A percentile compares a stretch with the other conserved stretches of the same genome.
Conservation (phyloP, 2,329 filamentous ascomycete species). For the Truncatella angustata region DNA sequence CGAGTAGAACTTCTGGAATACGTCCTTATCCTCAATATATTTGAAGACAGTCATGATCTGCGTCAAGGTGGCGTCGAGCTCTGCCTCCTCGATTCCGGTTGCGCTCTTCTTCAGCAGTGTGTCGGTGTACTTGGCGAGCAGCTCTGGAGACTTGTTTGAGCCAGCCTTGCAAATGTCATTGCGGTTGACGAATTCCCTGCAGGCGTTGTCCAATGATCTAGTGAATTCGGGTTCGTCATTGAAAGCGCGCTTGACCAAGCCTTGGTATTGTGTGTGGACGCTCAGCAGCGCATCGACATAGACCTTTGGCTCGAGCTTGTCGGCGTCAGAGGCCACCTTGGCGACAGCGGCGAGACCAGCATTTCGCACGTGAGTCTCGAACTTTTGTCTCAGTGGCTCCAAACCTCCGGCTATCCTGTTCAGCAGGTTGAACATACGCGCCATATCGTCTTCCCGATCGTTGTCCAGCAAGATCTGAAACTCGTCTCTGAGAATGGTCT, state of each 20-base stretch:
- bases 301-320: slow-evolving; percentile 90
- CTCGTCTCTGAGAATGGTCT: slow-evolving; percentile 82
- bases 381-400: slow-evolving; percentile 80
- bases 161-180: slow-evolving; percentile 94
- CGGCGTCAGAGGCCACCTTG: slow-evolving; percentile 84
- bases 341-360: slow-evolving; percentile 85
- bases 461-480: slow-evolving; percentile 93
- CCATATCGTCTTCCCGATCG: slow-evolving; percentile 92
- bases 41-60: slow-evolving; percentile 99
- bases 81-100: slow-evolving; percentile 88
- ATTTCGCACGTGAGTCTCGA: slow-evolving; percentile 90
- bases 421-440: slow-evolving; percentile 91
- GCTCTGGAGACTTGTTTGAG: slow-evolving; percentile 89
- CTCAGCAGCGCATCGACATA: slow-evolving; percentile 95
- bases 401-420: slow-evolving; percentile 87
- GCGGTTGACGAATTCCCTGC: slow-evolving; percentile 95
- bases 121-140: slow-evolving; percentile 94
- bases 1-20: slow-evolving; percentile 99
- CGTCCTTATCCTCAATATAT: slow-evolving; percentile 99
- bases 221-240: slow-evolving; percentile 96
- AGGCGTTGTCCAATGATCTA: slow-evolving; percentile 91
- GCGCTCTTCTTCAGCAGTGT: slow-evolving; percentile 88
- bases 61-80: slow-evolving; percentile 82
- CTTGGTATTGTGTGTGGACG: slow-evolving; percentile 90
- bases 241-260: slow-evolving; percentile 88